A percentile compares a stretch with the other conserved stretches of the same genome.
phyloP scores from a whole-genome alignment of 495 filamentous ascomycete species.

The Trichoderma orchidacearum region DNA sequence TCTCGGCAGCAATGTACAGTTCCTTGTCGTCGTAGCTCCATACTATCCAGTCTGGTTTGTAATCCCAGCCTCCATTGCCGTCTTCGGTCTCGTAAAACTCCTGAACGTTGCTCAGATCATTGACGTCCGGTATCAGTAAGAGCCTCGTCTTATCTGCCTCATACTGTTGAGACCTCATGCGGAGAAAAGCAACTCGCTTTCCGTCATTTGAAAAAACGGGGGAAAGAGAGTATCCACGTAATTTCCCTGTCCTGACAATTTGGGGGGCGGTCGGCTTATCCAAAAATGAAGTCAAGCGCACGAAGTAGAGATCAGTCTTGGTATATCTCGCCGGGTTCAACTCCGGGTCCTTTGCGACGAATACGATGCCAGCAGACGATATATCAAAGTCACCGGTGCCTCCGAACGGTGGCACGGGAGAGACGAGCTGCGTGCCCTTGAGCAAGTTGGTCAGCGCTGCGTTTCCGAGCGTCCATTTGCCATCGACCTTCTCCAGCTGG shows the following conservation, averaged over 20 bases:
- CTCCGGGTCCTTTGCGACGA: slow-evolving; percentile 73
- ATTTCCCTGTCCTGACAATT: slow-evolving; percentile 29
- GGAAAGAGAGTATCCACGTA: slow-evolving; percentile 59
- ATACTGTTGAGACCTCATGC: slow-evolving; percentile 70
- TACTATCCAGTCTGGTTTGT: slow-evolving; percentile 47
- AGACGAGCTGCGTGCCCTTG: slow-evolving; percentile 39
- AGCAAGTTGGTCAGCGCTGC: slow-evolving; percentile 43
- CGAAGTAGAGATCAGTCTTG: slow-evolving; percentile 61
- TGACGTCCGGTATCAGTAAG: slow-evolving; percentile 46
- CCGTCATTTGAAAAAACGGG: slow-evolving; percentile 70
- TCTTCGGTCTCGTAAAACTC: slow-evolving; percentile 50
- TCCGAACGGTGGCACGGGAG: slow-evolving; percentile 45
- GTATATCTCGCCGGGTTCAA: slow-evolving; percentile 71
- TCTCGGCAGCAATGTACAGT: slow-evolving; percentile 54
- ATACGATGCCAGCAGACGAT: slow-evolving; percentile 47
- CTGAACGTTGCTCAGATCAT: slow-evolving; percentile 43
- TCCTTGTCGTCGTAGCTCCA: slow-evolving; percentile 54
- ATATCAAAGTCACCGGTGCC: slow-evolving; percentile 44
- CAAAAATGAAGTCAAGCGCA: slow-evolving; percentile 47
- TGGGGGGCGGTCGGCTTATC: slow-evolving; percentile 29
- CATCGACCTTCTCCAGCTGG: slow-evolving; percentile 35
- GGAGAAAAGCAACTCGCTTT: slow-evolving; percentile 60
- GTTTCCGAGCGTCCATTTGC: slow-evolving; percentile 23
- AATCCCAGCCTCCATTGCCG: slow-evolving; percentile 52
- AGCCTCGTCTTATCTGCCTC: slow-evolving; percentile 81